Conservation (phyloP, 768 basidiomycete genomes). For the Boletus vermiculosoides region DNA sequence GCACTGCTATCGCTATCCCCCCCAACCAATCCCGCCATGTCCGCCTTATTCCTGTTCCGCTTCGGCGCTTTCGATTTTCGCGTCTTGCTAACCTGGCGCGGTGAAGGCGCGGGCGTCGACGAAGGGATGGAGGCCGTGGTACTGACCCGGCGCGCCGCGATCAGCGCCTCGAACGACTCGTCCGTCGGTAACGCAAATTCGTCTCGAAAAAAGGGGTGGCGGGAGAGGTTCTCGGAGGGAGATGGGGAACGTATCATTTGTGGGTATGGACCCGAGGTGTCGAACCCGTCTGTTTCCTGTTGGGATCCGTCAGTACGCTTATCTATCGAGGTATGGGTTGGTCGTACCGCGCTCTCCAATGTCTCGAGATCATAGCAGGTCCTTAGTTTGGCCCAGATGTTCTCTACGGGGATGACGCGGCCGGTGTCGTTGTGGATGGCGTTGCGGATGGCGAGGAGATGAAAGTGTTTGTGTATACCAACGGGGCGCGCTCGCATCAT, state of each 20-base stretch:
- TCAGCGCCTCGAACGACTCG: slow-evolving; percentile 54
- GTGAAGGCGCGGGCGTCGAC: slow-evolving; percentile 58
- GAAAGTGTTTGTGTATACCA: slow-evolving; percentile 81
- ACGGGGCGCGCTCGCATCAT: slow-evolving; percentile 80
- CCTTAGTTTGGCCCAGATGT: slow-evolving; percentile 73
- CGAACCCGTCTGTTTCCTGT: slow-evolving; percentile 49
- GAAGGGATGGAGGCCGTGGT: slow-evolving; percentile 53
- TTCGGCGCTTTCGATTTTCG: slow-evolving; percentile 51
- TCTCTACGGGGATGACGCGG: slow-evolving; percentile 53
- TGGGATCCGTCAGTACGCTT: not conserved
- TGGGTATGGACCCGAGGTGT: slow-evolving; percentile 43
- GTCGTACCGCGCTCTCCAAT: slow-evolving; percentile 57
- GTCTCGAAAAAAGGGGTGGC: slow-evolving; percentile 70
- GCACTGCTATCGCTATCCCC: slow-evolving; percentile 87
- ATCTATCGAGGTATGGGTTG: not conserved
- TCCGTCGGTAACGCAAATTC: slow-evolving; percentile 67
- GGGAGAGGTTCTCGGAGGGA: slow-evolving; percentile 63
- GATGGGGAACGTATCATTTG: slow-evolving; percentile 62
- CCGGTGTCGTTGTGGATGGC: slow-evolving; percentile 72
- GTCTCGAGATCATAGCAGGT: slow-evolving; percentile 73
- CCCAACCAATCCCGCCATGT: slow-evolving; percentile 70
- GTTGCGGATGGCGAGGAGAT: slow-evolving; percentile 71
- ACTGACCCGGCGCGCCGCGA: slow-evolving; percentile 62
- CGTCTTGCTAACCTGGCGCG: slow-evolving; percentile 35
- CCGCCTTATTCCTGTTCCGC: slow-evolving; percentile 42